Evolutionary conservation across 2,329 filamentous ascomycete species (phyloP).

Genomic region (Aspergillus proliferans): DNA sequence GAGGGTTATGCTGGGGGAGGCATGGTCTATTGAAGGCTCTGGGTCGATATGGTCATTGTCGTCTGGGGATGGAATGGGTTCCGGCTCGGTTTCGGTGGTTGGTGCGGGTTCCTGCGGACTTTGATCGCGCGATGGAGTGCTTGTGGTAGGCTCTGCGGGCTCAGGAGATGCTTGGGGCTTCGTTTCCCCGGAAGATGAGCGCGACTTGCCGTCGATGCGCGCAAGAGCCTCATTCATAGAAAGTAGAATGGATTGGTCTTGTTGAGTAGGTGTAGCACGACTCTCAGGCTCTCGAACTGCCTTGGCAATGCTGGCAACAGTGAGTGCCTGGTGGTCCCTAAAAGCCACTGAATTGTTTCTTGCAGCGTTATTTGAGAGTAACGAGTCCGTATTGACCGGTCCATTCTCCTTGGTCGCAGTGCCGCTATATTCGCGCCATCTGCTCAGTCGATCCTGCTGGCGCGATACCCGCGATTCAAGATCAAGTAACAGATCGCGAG

Average conservation of each 20-base stretch:
- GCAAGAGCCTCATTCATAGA: constrained; percentile 29
- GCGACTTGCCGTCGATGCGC: constrained; percentile 21
- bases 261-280: constrained; percentile 14
- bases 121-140: background rate
- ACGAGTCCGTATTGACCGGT: background rate
- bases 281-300: constrained; percentile 24
- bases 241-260: constrained; percentile 28
- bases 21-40: background rate
- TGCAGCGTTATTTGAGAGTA: background rate
- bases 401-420: constrained; percentile 3
- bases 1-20: background rate
- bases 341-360: constrained; percentile 22
- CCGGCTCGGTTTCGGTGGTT: constrained; percentile 1
- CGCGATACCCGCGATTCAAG: constrained; percentile 61
- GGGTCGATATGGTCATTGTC: background rate
- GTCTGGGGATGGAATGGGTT: background rate
- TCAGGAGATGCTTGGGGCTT: background rate
- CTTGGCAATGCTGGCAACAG: constrained; percentile 32
- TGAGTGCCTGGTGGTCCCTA: constrained; percentile 33
- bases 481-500: constrained; percentile 52
- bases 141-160: background rate
- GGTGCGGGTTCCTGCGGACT: constrained; percentile 2
- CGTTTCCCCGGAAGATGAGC: background rate
- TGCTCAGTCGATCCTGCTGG: constrained; percentile 62
- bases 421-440: constrained; percentile 65